Evolutionary conservation across 768 basidiomycete species (phyloP).

Genomic region (Candolleomyces efflorescens): DNA sequence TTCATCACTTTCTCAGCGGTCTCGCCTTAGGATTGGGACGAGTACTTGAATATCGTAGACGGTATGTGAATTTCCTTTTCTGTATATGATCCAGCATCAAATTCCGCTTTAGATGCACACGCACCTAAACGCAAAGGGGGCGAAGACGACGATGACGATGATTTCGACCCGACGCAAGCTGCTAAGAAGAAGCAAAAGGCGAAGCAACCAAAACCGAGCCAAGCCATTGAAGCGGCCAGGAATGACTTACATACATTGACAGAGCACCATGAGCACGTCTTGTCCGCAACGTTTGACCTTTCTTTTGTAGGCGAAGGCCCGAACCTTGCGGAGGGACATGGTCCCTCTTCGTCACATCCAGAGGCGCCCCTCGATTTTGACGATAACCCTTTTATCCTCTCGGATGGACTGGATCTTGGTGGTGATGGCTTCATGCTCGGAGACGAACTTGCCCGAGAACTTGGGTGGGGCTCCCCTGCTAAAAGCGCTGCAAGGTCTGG

Average conservation of each 20-base stretch:
- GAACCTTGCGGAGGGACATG: constrained; percentile 15
- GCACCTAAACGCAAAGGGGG: background rate
- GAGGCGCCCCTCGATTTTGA: constrained; percentile 45
- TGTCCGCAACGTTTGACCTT: constrained; percentile 62
- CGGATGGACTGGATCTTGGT: constrained; percentile 55
- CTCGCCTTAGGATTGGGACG: constrained; percentile 54
- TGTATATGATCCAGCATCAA: background rate
- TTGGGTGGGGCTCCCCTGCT: constrained; percentile 59
- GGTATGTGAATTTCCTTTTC: constrained; percentile 8
- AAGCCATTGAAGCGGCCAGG: constrained; percentile 40
- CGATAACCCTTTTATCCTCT: constrained; percentile 47
- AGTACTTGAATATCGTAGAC: constrained; percentile 50
- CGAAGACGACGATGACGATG: constrained; percentile 39
- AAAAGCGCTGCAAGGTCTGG: constrained; percentile 17
- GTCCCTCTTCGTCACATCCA: constrained; percentile 53
- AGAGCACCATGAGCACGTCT: constrained; percentile 64
- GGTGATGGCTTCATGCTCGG: constrained; percentile 46
- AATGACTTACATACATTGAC: constrained; percentile 60
- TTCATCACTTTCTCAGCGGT: constrained; percentile 18
- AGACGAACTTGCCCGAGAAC: constrained; percentile 70
- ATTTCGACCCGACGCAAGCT: constrained; percentile 38
- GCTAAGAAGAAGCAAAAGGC: constrained; percentile 16
- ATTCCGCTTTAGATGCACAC: constrained; percentile 1
- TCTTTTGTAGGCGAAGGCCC: constrained; percentile 40
- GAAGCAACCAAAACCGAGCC: constrained; percentile 24